phyloP scores from a whole-genome alignment of 371 early-diverging fungal species.

The Mucor ambiguus region DNA sequence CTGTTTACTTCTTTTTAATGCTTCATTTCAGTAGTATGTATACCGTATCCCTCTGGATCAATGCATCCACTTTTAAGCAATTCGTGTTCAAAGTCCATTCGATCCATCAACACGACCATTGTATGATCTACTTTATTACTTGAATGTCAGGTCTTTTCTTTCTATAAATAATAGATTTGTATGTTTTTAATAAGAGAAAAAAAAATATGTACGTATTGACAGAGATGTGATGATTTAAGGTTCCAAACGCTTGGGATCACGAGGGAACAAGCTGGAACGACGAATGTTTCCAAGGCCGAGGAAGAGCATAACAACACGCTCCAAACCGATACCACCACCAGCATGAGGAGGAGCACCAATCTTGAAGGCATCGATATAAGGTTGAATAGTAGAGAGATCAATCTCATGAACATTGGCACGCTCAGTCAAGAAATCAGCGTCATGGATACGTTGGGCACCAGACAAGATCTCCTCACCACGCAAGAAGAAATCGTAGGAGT shows the following conservation, averaged over 20 bases:
- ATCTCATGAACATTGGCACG: slow-evolving; percentile 87
- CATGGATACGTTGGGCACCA: slow-evolving; percentile 99
- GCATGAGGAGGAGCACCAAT: slow-evolving; percentile 99
- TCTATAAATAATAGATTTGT: slow-evolving; percentile 1
- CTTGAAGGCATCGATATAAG: slow-evolving; percentile 98
- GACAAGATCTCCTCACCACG: slow-evolving; percentile 99
- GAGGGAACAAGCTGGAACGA: slow-evolving; percentile 96
- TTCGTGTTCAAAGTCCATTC: not conserved
- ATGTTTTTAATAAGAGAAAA: not conserved
- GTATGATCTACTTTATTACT: not conserved
- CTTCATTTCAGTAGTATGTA: no score
- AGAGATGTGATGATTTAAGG: slow-evolving; percentile 67
- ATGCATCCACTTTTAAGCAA: not conserved
- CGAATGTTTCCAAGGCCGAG: slow-evolving; percentile 98
- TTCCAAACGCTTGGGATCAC: slow-evolving; percentile 97
- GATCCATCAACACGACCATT: not conserved
- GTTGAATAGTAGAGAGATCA: slow-evolving; percentile 83
- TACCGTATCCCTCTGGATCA: no score
- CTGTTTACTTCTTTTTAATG: no score
- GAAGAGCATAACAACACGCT: slow-evolving; percentile 98
- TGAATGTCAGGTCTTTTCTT: not conserved
- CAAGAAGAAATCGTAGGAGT: slow-evolving; percentile 99
- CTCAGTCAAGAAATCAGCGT: slow-evolving; percentile 82
- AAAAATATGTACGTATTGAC: not conserved
- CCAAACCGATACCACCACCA: slow-evolving; percentile 99